Percentiles rank a stretch among this genome's conserved stretches.
Evolutionary conservation across 768 basidiomycete genomes (phyloP).

Genomic region (Tricholoma sp.): DNA sequence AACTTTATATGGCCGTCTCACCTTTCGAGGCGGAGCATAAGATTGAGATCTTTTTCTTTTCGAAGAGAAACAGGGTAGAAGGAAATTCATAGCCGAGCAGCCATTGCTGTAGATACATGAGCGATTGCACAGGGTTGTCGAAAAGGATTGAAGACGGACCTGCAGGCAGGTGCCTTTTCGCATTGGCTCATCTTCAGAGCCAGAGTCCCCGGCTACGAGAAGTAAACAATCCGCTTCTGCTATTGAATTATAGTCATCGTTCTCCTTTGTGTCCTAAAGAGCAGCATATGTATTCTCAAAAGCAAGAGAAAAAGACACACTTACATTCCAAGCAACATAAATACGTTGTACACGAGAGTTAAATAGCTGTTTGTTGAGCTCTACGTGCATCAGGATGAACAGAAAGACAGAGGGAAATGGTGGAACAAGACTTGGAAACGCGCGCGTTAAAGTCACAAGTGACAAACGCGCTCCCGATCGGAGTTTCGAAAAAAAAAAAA

Average conservation of each 20-base stretch:
- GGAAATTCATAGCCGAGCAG: conserved; percentile 97
- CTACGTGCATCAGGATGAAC: conserved; percentile 51
- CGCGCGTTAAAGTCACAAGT: conserved; percentile 13
- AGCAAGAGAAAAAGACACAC: conserved; percentile 21
- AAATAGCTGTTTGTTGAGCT: conserved; percentile 62
- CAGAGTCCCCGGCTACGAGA: conserved; percentile 72
- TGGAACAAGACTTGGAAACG: conserved; percentile 14
- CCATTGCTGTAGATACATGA: conserved; percentile 68
- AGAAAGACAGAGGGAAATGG: neutral
- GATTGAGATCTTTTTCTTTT: conserved; percentile 69
- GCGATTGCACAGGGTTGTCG: conserved; percentile 1
- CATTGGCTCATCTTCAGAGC: conserved; percentile 83
- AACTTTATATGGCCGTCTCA: conserved; percentile 21
- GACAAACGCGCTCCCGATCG: conserved; percentile 19
- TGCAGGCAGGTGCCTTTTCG: conserved; percentile 90
- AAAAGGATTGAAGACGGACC: conserved; percentile 37
- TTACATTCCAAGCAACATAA: conserved; percentile 59
- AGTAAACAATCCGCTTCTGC: conserved; percentile 65
- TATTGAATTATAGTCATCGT: conserved; percentile 69
- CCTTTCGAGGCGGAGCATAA: conserved; percentile 90
- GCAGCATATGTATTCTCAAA: conserved; percentile 6
- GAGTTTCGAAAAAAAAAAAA: conserved; percentile 18
- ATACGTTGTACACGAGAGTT: conserved; percentile 52
- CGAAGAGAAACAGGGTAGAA: conserved; percentile 83
- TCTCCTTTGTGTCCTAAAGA: conserved; percentile 54